Conservation (phyloP, 1,139 yeast genomes). For the Pichia norvegensis region DNA sequence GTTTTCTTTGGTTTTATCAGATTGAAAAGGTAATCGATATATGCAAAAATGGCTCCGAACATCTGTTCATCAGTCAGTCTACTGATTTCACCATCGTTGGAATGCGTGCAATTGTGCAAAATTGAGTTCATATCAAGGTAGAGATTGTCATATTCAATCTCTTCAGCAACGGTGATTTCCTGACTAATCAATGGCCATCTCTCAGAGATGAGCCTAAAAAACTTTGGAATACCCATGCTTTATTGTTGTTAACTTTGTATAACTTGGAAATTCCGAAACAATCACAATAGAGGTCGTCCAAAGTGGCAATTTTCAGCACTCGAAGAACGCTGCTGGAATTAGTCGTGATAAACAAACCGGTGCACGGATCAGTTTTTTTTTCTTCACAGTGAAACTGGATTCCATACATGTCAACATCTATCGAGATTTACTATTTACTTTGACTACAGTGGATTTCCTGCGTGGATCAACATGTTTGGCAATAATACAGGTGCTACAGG, state of each 20-base stretch:
- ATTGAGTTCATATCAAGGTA: conserved; percentile 97
- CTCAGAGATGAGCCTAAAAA: conserved; percentile 93
- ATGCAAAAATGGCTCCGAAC: conserved; percentile 86
- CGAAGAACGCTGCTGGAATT: no score
- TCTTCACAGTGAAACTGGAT: neutral
- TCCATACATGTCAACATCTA: no score
- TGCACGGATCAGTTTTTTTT: neutral
- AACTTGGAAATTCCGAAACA: neutral
- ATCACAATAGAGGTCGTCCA: neutral
- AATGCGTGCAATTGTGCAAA: conserved; percentile 86
- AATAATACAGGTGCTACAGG: conserved; percentile 13
- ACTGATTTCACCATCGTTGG: conserved; percentile 49
- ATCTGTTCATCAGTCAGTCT: conserved; percentile 84
- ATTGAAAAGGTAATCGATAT: conserved; percentile 87
- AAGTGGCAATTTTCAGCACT: neutral
- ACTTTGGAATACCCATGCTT: conserved; percentile 89
- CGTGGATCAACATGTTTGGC: conserved; percentile 9
- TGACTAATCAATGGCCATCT: conserved; percentile 98
- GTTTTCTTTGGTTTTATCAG: conserved; percentile 80
- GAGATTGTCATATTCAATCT: conserved; percentile 91
- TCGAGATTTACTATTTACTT: no score
- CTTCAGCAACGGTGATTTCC: conserved; percentile 71
- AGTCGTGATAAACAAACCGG: no score
- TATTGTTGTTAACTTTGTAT: neutral
- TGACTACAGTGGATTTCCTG: no score